A percentile compares a stretch with the other conserved stretches of the same genome.
These are phyloP conservation scores for Syncephalastrum contaminatum DNA, from an alignment of 371 early-diverging fungal genomes.

Conservation along the genomic window DNA sequence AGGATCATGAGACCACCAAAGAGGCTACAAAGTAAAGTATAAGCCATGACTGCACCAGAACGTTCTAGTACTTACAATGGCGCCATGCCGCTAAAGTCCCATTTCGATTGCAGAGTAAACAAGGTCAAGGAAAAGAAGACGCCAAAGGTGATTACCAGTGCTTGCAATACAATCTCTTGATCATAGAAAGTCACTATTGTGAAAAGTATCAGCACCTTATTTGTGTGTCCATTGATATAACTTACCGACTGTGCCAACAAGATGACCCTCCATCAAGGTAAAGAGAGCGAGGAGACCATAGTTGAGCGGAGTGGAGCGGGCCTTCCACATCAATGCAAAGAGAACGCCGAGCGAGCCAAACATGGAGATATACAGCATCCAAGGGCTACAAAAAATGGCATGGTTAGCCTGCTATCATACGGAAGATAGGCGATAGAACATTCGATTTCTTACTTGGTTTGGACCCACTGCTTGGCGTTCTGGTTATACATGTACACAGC, in stretches of 20 bases:
- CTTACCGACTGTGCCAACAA: constrained; percentile 64
- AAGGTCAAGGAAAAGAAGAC: constrained; percentile 73
- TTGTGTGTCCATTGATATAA: constrained; percentile 10
- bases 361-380: constrained; percentile 43
- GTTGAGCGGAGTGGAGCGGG: constrained; percentile 67
- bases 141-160: constrained; percentile 70
- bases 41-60: not conserved
- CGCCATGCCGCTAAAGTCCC: constrained; percentile 69
- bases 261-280: constrained; percentile 67
- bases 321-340: constrained; percentile 60
- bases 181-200: constrained; percentile 55
- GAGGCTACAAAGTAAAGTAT: constrained; percentile 36
- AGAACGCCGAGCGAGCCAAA: constrained; percentile 51
- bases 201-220: constrained; percentile 14
- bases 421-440: not conserved
- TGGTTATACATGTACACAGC: constrained; percentile 59
- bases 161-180: constrained; percentile 64
- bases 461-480: constrained; percentile 51
- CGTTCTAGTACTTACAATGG: constrained; percentile 44
- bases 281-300: constrained; percentile 60
- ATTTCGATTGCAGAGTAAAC: constrained; percentile 75
- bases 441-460: constrained; percentile 44
- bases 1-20: constrained; percentile 61
- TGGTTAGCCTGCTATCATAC: not conserved
- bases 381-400: constrained; percentile 21